phyloP scores from a whole-genome alignment of 108 stramenopile species.

The Pseudonitzschia multiseries region DNA sequence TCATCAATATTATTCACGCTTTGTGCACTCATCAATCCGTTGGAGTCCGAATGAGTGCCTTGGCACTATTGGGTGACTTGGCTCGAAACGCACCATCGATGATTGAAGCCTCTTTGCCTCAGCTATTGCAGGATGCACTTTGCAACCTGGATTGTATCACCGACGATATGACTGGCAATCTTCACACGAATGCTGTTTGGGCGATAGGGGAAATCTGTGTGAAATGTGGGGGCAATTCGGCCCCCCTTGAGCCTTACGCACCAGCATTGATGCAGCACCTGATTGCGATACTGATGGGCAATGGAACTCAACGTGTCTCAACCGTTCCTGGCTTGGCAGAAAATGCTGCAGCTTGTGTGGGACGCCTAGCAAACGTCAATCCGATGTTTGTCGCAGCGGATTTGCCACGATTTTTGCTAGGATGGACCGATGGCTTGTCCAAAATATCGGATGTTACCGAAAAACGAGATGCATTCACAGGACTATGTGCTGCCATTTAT shows the following conservation, averaged over 20 bases:
- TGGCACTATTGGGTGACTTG: conserved; percentile 89
- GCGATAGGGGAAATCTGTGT: conserved; percentile 90
- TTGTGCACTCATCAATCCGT: conserved; percentile 55
- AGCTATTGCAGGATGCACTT: conserved; percentile 64
- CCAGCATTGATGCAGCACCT: conserved; percentile 60
- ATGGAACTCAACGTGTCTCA: conserved; percentile 46
- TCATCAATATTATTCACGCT: conserved; percentile 56
- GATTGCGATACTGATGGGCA: conserved; percentile 82
- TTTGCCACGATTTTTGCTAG: conserved; percentile 70
- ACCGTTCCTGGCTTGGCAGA: conserved; percentile 74
- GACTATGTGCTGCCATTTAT: conserved; percentile 61
- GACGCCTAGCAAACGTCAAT: conserved; percentile 82
- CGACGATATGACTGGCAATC: conserved; percentile 46
- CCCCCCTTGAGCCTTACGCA: conserved; percentile 60
- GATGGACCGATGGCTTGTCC: conserved; percentile 83
- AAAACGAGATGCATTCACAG: conserved; percentile 76
- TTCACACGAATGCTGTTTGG: conserved; percentile 93
- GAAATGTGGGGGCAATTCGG: conserved; percentile 67
- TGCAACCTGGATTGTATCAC: conserved; percentile 51
- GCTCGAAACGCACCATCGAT: conserved; percentile 77
- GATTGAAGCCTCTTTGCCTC: conserved; percentile 68
- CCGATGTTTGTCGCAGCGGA: conserved; percentile 82
- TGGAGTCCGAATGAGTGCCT: conserved; percentile 88
- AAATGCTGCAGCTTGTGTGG: conserved; percentile 87
- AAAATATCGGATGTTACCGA: conserved; percentile 64